These are phyloP conservation scores for Tanacetum coccineum DNA, from an alignment of 129 eudicot genomes.

Conservation along the genomic window DNA sequence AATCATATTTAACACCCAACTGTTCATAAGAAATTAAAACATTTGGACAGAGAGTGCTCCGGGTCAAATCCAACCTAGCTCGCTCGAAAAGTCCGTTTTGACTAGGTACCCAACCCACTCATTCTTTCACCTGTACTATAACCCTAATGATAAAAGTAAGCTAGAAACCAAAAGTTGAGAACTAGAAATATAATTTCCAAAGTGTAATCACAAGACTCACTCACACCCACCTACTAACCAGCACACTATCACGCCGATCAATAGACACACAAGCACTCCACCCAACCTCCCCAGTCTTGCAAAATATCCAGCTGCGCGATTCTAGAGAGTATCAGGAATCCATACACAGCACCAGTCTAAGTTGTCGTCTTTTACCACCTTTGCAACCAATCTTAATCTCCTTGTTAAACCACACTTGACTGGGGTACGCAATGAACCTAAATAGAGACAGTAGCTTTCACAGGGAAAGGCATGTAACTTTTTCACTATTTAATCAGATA, in stretches of 20 bases:
- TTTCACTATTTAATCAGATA: conserved; percentile 18
- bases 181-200: conserved; percentile 1
- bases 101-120: neutral
- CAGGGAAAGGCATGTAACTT: neutral
- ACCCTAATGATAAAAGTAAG: neutral
- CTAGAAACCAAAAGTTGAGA: neutral
- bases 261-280: too few relatives aligned
- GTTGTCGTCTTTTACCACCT: conserved; percentile 89
- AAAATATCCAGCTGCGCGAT: too few relatives aligned
- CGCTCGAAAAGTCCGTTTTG: neutral
- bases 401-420: conserved; percentile 93
- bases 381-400: too few relatives aligned
- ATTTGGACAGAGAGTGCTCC: neutral
- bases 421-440: conserved; percentile 89
- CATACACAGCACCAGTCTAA: conserved; percentile 89
- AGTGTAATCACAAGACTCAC: too few relatives aligned
- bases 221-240: too few relatives aligned
- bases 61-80: neutral
- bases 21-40: neutral
- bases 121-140: neutral
- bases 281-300: too few relatives aligned
- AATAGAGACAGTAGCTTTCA: conserved; percentile 82
- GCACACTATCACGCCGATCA: too few relatives aligned
- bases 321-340: too few relatives aligned
- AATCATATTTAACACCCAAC: neutral